phyloP scores from a whole-genome alignment of 257 asterid species.

The Henckelia pumila region DNA sequence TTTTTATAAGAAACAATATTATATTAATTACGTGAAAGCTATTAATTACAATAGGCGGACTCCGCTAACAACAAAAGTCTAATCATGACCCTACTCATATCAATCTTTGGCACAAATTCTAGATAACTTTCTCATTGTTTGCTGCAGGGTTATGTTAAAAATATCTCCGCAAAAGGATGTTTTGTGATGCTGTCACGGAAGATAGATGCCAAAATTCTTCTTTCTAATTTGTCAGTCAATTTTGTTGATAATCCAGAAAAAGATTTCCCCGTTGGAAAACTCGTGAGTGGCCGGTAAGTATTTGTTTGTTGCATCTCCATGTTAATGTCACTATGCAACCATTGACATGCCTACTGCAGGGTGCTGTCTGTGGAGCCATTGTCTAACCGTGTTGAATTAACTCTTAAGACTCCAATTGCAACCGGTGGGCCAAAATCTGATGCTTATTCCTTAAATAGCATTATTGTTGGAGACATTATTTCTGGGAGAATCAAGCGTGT shows the following conservation, averaged over 20 bases:
- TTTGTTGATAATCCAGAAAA: slow-evolving; percentile 67
- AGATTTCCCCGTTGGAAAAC: slow-evolving; percentile 81
- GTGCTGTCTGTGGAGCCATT: slow-evolving; percentile 80
- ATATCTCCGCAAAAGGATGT: slow-evolving; percentile 74
- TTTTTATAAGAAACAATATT: too few species aligned
- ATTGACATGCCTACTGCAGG: slow-evolving; percentile 50
- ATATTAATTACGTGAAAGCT: too few species aligned
- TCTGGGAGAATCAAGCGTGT: slow-evolving; percentile 82
- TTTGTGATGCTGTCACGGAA: slow-evolving; percentile 79
- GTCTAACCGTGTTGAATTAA: slow-evolving; percentile 85
- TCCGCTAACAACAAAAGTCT: too few species aligned
- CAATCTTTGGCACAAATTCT: slow-evolving; percentile 1
- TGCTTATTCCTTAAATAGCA: slow-evolving; percentile 39
- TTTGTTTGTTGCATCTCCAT: slow-evolving; percentile 18
- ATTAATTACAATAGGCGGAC: too few species aligned
- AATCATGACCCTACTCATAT: too few species aligned
- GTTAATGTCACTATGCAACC: slow-evolving; percentile 26
- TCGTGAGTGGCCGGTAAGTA: slow-evolving; percentile 76
- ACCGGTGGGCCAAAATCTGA: slow-evolving; percentile 38
- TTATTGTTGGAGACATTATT: slow-evolving; percentile 61
- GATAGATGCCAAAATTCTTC: slow-evolving; percentile 78
- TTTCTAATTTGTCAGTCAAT: slow-evolving; percentile 75
- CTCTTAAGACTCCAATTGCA: slow-evolving; percentile 67
- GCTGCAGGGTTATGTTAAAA: slow-evolving; percentile 84
- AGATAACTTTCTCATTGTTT: slow-evolving; percentile 15